Conservation (phyloP, 495 filamentous ascomycete species). For the Tetracladium marchalianum region DNA sequence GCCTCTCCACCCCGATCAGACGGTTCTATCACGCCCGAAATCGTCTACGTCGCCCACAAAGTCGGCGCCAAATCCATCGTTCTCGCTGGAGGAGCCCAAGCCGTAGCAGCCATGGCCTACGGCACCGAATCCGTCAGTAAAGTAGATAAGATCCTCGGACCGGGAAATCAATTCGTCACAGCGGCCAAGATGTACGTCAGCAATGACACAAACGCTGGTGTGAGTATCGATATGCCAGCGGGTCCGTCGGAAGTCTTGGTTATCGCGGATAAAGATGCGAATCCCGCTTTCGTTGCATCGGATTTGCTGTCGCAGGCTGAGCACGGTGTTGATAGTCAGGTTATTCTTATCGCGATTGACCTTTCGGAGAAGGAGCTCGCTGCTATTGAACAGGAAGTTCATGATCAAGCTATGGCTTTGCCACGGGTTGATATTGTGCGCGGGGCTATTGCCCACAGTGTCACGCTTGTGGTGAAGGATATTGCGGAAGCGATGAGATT, state of each 20-base stretch:
- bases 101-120: slow-evolving; percentile 82
- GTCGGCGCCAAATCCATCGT: slow-evolving; percentile 92
- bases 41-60: slow-evolving; percentile 97
- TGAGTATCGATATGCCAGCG: slow-evolving; percentile 97
- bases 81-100: slow-evolving; percentile 89
- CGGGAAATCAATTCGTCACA: slow-evolving; percentile 97
- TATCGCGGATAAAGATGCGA: slow-evolving; percentile 80
- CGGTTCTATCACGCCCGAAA: slow-evolving; percentile 87
- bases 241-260: slow-evolving; percentile 95
- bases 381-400: slow-evolving; percentile 85
- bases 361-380: slow-evolving; percentile 58
- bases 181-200: slow-evolving; percentile 95
- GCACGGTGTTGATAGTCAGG: slow-evolving; percentile 91
- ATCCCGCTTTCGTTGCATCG: slow-evolving; percentile 90
- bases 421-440: slow-evolving; percentile 88
- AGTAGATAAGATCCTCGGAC: slow-evolving; percentile 97
- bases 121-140: slow-evolving; percentile 80
- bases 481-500: slow-evolving; percentile 77
- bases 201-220: slow-evolving; percentile 90
- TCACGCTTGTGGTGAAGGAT: slow-evolving; percentile 72
- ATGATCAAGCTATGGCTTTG: slow-evolving; percentile 77
- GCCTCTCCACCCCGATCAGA: slow-evolving; percentile 86
- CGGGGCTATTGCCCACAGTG: slow-evolving; percentile 82
- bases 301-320: slow-evolving; percentile 94
- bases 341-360: slow-evolving; percentile 81